Percentiles rank a stretch among this genome's conserved stretches.
Conservation (phyloP, 805 yeast genomes). For the Saccharomycopsis babjevae region DNA sequence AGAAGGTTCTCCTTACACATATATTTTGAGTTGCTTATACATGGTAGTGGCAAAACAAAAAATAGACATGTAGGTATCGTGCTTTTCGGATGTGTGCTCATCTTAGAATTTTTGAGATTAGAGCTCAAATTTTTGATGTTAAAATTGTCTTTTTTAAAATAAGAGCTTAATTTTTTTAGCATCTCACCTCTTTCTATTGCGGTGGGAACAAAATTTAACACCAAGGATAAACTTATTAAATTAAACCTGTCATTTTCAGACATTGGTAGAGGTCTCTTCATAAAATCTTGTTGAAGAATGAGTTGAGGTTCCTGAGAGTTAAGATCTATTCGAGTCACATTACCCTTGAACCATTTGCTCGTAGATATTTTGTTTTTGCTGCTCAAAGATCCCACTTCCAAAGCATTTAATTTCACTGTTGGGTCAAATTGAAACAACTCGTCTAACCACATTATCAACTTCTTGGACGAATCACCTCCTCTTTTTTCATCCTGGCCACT, state of each 20-base stretch:
- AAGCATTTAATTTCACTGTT: slow-evolving; percentile 28
- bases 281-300: slow-evolving; percentile 73
- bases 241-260: slow-evolving; percentile 38
- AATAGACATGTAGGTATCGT: slow-evolving; percentile 38
- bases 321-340: slow-evolving; percentile 61
- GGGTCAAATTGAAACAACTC: slow-evolving; percentile 19
- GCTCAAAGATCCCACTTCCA: slow-evolving; percentile 80
- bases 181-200: slow-evolving; percentile 65
- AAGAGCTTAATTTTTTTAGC: slow-evolving; percentile 50
- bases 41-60: slow-evolving; percentile 81
- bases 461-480: slow-evolving; percentile 89
- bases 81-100: neutral
- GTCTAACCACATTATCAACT: slow-evolving; percentile 63
- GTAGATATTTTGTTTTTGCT: slow-evolving; percentile 59
- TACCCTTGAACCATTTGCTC: slow-evolving; percentile 35
- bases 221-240: slow-evolving; percentile 74
- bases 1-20: slow-evolving; percentile 37
- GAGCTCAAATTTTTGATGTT: neutral
- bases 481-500: slow-evolving; percentile 68
- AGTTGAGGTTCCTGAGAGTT: slow-evolving; percentile 60
- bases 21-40: slow-evolving; percentile 75
- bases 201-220: slow-evolving; percentile 78
- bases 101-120: neutral
- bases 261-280: slow-evolving; percentile 58
- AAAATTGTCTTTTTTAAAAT: slow-evolving; percentile 30